Evolutionary conservation across 805 yeast genomes (phyloP), one percentile per base, ranked within the genome.

Genomic region (Kuraishia piskuri): DNA sequence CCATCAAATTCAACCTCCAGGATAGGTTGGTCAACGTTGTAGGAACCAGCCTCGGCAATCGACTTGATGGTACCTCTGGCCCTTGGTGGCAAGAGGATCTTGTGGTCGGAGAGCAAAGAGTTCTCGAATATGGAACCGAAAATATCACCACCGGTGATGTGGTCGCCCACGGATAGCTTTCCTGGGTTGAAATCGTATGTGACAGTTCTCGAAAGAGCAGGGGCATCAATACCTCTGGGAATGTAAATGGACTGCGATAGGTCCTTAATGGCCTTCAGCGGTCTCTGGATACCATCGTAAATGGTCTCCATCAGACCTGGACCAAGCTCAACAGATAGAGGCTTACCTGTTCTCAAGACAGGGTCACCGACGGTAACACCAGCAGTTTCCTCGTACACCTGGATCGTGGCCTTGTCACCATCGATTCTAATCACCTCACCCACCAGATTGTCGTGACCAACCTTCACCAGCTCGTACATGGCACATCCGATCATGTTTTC

Each of bases 351-450:
- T 77, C 99, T 86, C 65, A 89, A 76, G 52, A 94, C 99, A 2
- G 99, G 99, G 70, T 94, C 99, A 65, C 99, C 99, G 49, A 94
- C 98, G 49, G 97, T 92, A 55, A 94, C 94, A 76, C 99, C 99
- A 1, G 98, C 96, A 49, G 99, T 94, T 74, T 94, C 99, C 77
- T 94, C 99, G 72, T 94, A 94, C 54, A 94, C 99, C 79, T 94
- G 99, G 64, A 94, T 90, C 50, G 99, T 94, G 55, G 97, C 97
- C 74, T 91, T 92, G 69, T 94, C 99, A 59, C 84, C 95, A 66
- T 84, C 94, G 61, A 94, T 92, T 78, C 99, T 86, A 71, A 94
- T 94, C 60, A 94, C 97, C 74, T 94, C 99, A 70, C 99, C 99
- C 50, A 94, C 98, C 68, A 94, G 81, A 70, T 81, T 89, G 63